Conservation (phyloP, 352 stramenopile species). For the Aphanomyces euteiches region DNA sequence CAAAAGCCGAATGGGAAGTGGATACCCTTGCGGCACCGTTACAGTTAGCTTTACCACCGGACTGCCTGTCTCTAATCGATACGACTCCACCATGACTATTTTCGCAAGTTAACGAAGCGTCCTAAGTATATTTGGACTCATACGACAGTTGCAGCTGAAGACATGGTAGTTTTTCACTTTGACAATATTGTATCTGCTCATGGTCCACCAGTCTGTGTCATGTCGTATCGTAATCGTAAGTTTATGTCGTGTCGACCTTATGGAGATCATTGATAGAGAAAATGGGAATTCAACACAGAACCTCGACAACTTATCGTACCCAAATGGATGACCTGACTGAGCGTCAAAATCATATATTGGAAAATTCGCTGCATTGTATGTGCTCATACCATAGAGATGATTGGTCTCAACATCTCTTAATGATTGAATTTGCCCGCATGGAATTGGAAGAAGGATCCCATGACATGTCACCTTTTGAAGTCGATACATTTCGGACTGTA, state of each 20-base stretch:
- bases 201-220: neutral
- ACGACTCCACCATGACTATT: neutral
- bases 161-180: neutral
- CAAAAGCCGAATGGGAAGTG: neutral
- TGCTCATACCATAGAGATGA: slow-evolving; percentile 31
- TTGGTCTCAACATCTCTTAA: slow-evolving; percentile 30
- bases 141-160: neutral
- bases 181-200: neutral
- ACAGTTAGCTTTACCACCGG: neutral
- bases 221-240: neutral
- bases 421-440: slow-evolving; percentile 35
- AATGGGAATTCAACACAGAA: slow-evolving; percentile 11
- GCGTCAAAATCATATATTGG: slow-evolving; percentile 26
- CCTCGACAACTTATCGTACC: slow-evolving; percentile 25
- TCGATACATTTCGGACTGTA: slow-evolving; percentile 26
- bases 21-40: neutral
- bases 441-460: slow-evolving; percentile 26
- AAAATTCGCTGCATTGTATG: slow-evolving; percentile 34
- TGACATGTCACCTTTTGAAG: slow-evolving; percentile 31
- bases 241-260: neutral
- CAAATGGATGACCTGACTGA: slow-evolving; percentile 33
- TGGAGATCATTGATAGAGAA: neutral
- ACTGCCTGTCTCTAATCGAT: neutral
- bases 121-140: neutral
- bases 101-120: neutral